Evolutionary conservation across 495 filamentous ascomycete species (phyloP), one percentile per base, ranked within the genome.

Genomic region (Peziza echinospora): DNA sequence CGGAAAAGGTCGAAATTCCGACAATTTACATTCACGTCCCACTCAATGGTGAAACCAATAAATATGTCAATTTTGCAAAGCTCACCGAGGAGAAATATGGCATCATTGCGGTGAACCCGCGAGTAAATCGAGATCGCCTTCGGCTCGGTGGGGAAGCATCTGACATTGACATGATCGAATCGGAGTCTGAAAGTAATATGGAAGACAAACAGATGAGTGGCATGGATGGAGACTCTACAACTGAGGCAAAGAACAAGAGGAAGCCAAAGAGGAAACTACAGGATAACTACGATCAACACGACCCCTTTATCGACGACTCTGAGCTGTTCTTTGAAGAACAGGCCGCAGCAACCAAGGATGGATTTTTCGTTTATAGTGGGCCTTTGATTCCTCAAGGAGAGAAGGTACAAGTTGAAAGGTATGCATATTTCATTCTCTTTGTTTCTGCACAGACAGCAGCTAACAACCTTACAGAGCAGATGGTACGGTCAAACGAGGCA

Each of bases 281-380:
- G 51, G 89, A 97, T 54, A 82, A 92, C 50, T 97, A 97, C 56
- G 85, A 94, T 63, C 84, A 84, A 51, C 83, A 89, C 45, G 89
- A 97, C 57, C 87, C 85, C 26, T 97, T 97, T 60, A 87, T 97
- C 47, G 89, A 97, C 58, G 89, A 97, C 62, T 87, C 83, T 11
- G 89, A 97, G 57, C 57, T 93, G 64, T 71, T 87, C 6, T 97
- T 86, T 84, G 84, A 96, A 64, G 83, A 93, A 62, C 82, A 87
- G 60, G 87, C 89, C 19, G 83, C 85, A 16, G 84, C 85, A 19
- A 87, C 82, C 47, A 82, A 85, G 52, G 91, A 96, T 64, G 80
- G 83, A 4, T 89, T 86, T 64, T 87, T 86, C 55, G 82, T 87
- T 19, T 85, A 89, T 60, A 79, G 78, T 53, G 81, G 85, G 37